Base-by-base conservation (phyloP, 768 basidiomycete species). In the Mrakia gelida region DNA sequence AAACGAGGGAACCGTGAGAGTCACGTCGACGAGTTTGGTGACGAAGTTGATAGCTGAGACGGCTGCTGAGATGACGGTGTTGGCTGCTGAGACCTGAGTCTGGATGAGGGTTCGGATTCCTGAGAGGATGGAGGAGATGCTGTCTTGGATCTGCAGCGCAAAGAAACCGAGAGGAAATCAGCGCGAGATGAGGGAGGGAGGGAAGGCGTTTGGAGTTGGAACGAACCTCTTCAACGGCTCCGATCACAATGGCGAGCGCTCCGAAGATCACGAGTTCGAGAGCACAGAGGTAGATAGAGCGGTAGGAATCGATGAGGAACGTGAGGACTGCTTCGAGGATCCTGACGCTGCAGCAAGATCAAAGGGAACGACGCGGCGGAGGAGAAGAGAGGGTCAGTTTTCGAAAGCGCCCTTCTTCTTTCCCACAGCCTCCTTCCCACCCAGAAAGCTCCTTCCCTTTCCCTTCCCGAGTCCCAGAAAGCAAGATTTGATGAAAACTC, bases 281-380 rank as follows among this genome's bases (percentile, higher is more conserved):
- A 81, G 97, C 94, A 84, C 96, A 99, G 73, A 99, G 88, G 82
- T 96, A 91, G 4, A 95, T 92, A 4, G 94, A 95, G 59, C 95
- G 91, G 83, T 97, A 98, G 67, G 91, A 89, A 85, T 94, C 92
- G 80, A 70, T 63, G 34, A 63, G 59, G 54, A 77, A 72, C 6
- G 54, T 59, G 56, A 77, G 28, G 16, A 72, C 68, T 1, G 38
- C 59, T 56, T 97, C 93, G 89, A 96, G 91, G 54, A 90, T 86
- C 0, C 92, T 96, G 76, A 98, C 67, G 13, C 67, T 70, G 67
- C 0, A 86, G 3, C 92, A 82, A n/a, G 41, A 56, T n/a, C 10
- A 38, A 3, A 49, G 75, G 56, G 28, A 70, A 34, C 45, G 11
- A 45, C 45, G 15, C 11, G 45, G 45, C 45, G 45, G n/a, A n/a